Base-by-base conservation (phyloP, 306 rosid species). In the Prunus mume region DNA sequence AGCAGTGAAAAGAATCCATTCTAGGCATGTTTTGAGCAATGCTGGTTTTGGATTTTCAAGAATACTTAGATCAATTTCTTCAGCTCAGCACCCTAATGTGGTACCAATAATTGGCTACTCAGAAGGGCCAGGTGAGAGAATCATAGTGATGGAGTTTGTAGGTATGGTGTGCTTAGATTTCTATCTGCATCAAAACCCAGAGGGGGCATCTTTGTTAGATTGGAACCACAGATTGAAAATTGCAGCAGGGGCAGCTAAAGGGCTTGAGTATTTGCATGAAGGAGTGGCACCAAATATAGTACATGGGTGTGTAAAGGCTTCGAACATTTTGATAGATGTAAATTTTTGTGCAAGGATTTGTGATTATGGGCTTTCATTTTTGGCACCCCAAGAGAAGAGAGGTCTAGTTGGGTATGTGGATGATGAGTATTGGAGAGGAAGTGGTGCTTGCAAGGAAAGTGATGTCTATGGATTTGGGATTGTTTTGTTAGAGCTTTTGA, bases 381-480 rank as follows among this genome's bases (percentile, higher is more conserved):
- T 92, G 73, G 97, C 85, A 32, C 79, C 83, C 0, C 20, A 76
- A 14, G 95, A 92, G 80, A 89, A 68, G 74, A 88, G 80, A 68
- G 89, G 93, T 0, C 10, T 90, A 1, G 32, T 74, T 1, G 96
- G 96, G 20, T 80, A 87, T 64, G 95, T 89, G 30, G 97, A 90
- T 75, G 90, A 83, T 30, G 97, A 92, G 76, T 94, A 83, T 72
- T 91, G 96, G 96, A 62, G 81, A 4, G 79, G 63, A 0, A 58
- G 75, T 11, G 87, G 88, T 10, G 87, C 80, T 65, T 74, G 90
- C 52, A 92, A 89, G 79, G 98, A 92, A 49, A 92, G 86, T 77
- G 98, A 95, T 75, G 87, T 95, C 45, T 92, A 88, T 73, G 97
- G 97, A 3, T 88, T 90, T 77, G 98, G 98, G 32, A 90, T 95